phyloP scores from a whole-genome alignment of 305 asterid genomes.

The Solanum chacoense region DNA sequence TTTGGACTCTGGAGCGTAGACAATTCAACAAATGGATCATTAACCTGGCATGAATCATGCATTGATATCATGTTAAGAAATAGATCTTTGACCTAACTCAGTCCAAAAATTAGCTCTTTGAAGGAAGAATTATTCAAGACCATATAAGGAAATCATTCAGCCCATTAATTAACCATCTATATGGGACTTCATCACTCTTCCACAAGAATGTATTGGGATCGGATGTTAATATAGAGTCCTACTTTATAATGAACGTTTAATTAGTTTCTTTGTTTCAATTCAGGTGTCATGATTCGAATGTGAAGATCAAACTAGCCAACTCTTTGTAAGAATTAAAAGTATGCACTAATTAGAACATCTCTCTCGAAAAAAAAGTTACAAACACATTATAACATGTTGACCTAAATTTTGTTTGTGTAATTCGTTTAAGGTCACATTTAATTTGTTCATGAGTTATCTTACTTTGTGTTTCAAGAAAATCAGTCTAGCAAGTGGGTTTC shows the following conservation, averaged over 20 bases:
- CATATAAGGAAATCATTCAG: neutral
- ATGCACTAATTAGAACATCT: neutral
- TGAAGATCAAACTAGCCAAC: neutral
- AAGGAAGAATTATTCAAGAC: too few relatives aligned
- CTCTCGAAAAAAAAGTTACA: neutral
- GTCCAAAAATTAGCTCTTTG: neutral
- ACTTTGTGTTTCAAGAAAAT: neutral
- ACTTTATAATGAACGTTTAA: neutral
- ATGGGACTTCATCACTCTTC: neutral
- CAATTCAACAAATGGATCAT: neutral
- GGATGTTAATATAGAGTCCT: neutral
- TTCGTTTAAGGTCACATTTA: neutral
- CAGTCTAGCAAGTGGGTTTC: neutral
- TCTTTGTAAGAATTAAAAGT: neutral
- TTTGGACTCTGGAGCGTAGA: too few relatives aligned
- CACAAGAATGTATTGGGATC: neutral
- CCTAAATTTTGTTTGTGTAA: neutral
- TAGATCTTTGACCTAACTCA: too few relatives aligned
- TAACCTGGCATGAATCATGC: neutral
- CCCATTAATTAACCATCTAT: too few relatives aligned
- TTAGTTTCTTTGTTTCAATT: neutral
- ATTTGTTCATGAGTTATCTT: neutral
- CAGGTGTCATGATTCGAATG: rapidly evolving
- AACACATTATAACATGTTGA: neutral
- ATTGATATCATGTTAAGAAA: neutral